Base-by-base conservation (phyloP, 495 filamentous ascomycete species). In the Xeromyces bisporus region DNA sequence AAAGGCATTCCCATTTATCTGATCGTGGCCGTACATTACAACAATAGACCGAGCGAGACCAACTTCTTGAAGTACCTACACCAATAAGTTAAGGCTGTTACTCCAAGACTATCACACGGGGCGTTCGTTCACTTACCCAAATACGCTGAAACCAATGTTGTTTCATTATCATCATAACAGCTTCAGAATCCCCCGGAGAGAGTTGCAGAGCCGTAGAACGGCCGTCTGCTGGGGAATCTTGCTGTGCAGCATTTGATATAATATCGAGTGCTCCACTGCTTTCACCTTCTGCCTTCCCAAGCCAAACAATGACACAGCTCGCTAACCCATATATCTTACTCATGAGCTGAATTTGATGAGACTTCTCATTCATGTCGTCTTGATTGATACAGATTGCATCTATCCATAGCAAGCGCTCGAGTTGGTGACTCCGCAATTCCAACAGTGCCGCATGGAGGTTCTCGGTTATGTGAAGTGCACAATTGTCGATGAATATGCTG, bases 301-400 rank as follows among this genome's bases (percentile, higher is more conserved):
- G 48, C 56, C 56, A 62, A n/a, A 59, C 42, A 28, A 50, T 20
- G 9, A 59, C 52, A 7, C 35, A 28, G 3, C 18, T 31, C 16
- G 53, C 51, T 23, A 41, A 32, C 2, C 16, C 30, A 34, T 60
- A 62, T 21, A 62, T 56, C 2, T 14, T 28, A 8, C 29, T 10
- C 35, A 37, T 37, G 2, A 28, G 14, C 11, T 18, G 38, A 33
- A 51, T 42, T 28, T 55, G 50, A 3, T 38, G 26, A 17, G 38
- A 40, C 24, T 47, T 39, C 32, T 56, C 52, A 6, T 29, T 28
- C 12, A 34, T 33, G 17, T 56, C 45, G 7, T 39, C 7, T 27
- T 53, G 52, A 28, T 56, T 51, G 16, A 56, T 56, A 37, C 47
- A 49, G 15, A 53, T 34, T 8, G 50, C 43, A 32, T 56, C 52